These are phyloP conservation scores for Phlegmacium glaucopus DNA, from an alignment of 768 basidiomycete species.

Conservation along the genomic window DNA sequence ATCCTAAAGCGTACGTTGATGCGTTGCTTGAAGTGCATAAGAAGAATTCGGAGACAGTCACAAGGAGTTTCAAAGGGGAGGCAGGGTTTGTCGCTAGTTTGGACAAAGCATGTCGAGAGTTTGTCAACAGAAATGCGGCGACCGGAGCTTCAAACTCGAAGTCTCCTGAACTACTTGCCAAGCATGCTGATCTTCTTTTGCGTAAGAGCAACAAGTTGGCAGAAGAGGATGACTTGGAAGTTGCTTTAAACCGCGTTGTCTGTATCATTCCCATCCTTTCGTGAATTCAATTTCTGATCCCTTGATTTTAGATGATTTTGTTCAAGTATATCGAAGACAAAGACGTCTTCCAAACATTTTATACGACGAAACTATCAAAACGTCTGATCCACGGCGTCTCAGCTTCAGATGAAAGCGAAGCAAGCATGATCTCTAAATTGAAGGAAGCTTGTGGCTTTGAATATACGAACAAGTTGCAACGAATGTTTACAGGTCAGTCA, in stretches of 20 bases:
- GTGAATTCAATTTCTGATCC: constrained; percentile 15
- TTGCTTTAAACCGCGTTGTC: constrained; percentile 87
- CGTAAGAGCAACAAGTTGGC: constrained; percentile 95
- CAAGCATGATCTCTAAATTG: constrained; percentile 96
- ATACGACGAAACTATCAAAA: constrained; percentile 89
- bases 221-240: constrained; percentile 89
- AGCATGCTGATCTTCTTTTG: constrained; percentile 85
- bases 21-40: constrained; percentile 87
- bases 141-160: constrained; percentile 84
- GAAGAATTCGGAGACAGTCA: constrained; percentile 88
- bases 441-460: constrained; percentile 97
- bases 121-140: constrained; percentile 90
- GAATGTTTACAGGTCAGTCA: constrained; percentile 88
- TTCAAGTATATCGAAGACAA: constrained; percentile 99
- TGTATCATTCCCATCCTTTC: constrained; percentile 33
- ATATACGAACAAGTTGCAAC: constrained; percentile 92
- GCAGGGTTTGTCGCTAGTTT: constrained; percentile 91
- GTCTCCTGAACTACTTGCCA: constrained; percentile 90
- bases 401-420: constrained; percentile 93
- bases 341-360: constrained; percentile 98
- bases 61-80: constrained; percentile 87
- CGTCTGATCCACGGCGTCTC: constrained; percentile 90
- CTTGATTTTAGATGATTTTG: constrained; percentile 73
- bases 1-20: constrained; percentile 94
- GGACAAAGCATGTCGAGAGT: constrained; percentile 93